Base-by-base conservation (phyloP, 2,329 filamentous ascomycete species). In the Hypomyces perniciosus region DNA sequence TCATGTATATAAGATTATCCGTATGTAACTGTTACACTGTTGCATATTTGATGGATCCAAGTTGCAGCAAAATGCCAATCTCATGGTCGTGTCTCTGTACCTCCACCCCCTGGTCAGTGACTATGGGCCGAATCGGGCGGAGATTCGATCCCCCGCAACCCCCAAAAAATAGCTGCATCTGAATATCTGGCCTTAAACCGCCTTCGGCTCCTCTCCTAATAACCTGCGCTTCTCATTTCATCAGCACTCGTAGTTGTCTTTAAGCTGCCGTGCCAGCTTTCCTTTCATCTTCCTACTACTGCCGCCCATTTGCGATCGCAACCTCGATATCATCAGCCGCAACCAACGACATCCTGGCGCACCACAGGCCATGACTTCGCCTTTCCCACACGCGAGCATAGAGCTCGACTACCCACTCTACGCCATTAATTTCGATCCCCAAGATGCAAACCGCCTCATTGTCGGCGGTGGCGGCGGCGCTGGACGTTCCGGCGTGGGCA, bases 381-480 rank as follows among this genome's bases (percentile, higher is more conserved):
- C 65, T 26, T 68, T 81, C 55, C 68, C 71, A 49, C 68, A 69
- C 53, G 79, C 85, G 54, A 85, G 83, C 67, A 74, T 83, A 59
- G 81, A 82, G 50, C 80, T 95, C 57, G 81, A 83, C 52, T 96
- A 92, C 68, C 91, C 91, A 44, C 80, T 95, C 53, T 96, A 90
- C 68, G 83, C 86, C 50, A 87, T 90, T 66, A 90, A 90, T 64
- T 96, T 95, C 68, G 90, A 95, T 64, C 88, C 86, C 46, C 79
- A 85, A 62, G 84, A 95, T 72, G 79, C 85, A 53, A 80, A 80
- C 56, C 84, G 84, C 56, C 76, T 96, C 27, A 73, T 96, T 7
- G 88, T 96, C 35, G 90, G 86, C 54, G 92, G 92, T 47, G 92
- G 92, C 55, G 92, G 92, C 57, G 92, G 92, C 46, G 84, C 88